Evolutionary conservation across 805 yeast species (phyloP).

Genomic region (Ogataea thermomethanolica): DNA sequence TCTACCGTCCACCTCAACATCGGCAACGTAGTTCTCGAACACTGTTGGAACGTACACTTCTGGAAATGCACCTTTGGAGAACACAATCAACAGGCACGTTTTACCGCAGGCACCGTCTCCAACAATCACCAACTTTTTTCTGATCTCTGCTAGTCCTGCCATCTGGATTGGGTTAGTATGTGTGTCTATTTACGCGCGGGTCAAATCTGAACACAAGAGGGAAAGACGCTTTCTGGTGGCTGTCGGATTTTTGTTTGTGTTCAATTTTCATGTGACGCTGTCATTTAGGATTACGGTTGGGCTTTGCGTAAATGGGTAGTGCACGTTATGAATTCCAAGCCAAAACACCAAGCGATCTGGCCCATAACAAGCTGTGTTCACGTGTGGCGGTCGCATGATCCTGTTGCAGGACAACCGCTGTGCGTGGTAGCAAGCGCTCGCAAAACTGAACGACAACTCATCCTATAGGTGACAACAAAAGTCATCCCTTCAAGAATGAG

Average conservation of each 20-base stretch:
- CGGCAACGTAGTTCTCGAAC: constrained; percentile 96
- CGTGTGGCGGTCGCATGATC: too few relatives aligned
- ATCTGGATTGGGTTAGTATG: constrained; percentile 18
- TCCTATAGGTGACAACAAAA: too few relatives aligned
- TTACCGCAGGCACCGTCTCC: constrained; percentile 99
- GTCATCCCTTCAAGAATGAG: too few relatives aligned
- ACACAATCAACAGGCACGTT: constrained; percentile 83
- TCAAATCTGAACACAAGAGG: constrained; percentile 1
- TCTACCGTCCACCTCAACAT: constrained; percentile 88
- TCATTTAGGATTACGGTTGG: constrained; percentile 7
- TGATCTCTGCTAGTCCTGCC: constrained; percentile 51
- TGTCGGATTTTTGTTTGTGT: constrained; percentile 14
- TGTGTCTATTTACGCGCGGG: not conserved
- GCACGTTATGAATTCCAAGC: constrained; percentile 5
- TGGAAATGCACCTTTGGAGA: constrained; percentile 87
- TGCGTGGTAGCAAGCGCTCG: too few relatives aligned
- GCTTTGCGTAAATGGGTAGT: constrained; percentile 6
- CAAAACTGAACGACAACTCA: too few relatives aligned
- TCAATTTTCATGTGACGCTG: constrained; percentile 12
- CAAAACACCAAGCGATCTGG: not conserved
- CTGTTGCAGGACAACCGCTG: too few relatives aligned
- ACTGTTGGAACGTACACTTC: constrained; percentile 95
- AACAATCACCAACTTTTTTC: constrained; percentile 87
- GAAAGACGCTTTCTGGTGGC: constrained; percentile 9
- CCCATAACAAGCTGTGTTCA: not conserved